Base-by-base conservation (phyloP, 805 yeast genomes). In the Suhomyces emberorum region DNA sequence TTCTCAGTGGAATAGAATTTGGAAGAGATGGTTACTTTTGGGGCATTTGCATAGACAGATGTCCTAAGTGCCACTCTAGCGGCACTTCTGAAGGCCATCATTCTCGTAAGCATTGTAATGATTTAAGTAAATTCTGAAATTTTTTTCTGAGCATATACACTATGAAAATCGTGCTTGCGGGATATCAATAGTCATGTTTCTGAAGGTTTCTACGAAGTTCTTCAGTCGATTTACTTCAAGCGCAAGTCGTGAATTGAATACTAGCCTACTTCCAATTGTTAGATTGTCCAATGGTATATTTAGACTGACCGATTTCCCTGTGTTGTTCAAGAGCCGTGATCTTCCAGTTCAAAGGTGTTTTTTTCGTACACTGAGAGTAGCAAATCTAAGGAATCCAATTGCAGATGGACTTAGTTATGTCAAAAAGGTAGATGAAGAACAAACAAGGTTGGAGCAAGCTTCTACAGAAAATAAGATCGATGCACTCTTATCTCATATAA, bases 381-480 rank as follows among this genome's bases (percentile, higher is more conserved):
- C n/a, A n/a, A n/a, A n/a, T n/a, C n/a, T n/a, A n/a, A n/a, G n/a
- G n/a, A n/a, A n/a, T n/a, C n/a, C n/a, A n/a, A n/a, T 20, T 9
- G 29, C 46, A 19, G 47, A 41, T 26, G 44, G 59, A 10, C 37
- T 61, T n/a, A 49, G 51, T 9, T 61, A 52, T 35, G 61, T 56
- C 25, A 54, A 52, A 30, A 46, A 42, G 16, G 65, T 60, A 7
- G 68, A 61, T 28, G 45, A 44, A 2, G 42, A 47, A 27, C 62
- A 57, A 33, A 38, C 42, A 8, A 32, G 42, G 20, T 39, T 64
- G 12, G 9, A 28, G 7, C 35, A 48, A 8, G 44, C 56, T 4
- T 37, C 63, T 2, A 42, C 49, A 4, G 32, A 38, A 7, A 43
- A 28, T 7, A 56, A 64, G 46, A 51, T 60, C 3, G 38, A 37